Evolutionary conservation across 352 stramenopile genomes (phyloP).

Genomic region (Pythium apleroticum): DNA sequence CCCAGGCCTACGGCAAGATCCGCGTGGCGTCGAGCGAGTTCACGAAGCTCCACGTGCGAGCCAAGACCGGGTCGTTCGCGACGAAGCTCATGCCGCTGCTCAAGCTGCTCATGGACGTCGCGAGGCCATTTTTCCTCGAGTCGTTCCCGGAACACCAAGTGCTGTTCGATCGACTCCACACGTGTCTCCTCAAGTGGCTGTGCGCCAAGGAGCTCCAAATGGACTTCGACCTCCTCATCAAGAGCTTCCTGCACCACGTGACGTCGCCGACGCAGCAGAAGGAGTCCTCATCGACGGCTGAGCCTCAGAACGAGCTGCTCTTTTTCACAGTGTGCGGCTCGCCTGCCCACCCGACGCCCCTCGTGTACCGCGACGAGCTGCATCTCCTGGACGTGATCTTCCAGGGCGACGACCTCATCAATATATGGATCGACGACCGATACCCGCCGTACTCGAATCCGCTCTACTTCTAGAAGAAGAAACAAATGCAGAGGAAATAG

Average conservation of each 20-base stretch:
- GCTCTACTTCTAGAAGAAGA: constrained; percentile 45
- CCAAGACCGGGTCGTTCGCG: constrained; percentile 51
- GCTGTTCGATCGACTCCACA: constrained; percentile 54
- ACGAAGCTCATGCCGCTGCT: constrained; percentile 45
- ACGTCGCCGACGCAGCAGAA: not conserved
- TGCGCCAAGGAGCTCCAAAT: constrained; percentile 45
- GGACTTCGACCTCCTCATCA: constrained; percentile 62
- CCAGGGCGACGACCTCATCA: constrained; percentile 66
- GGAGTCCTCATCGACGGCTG: not conserved
- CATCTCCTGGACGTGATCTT: constrained; percentile 58
- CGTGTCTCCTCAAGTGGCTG: constrained; percentile 40
- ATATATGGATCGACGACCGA: constrained; percentile 72
- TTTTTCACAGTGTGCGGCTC: constrained; percentile 58
- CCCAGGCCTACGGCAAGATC: constrained; percentile 23
- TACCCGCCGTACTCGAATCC: constrained; percentile 72
- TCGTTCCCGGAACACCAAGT: constrained; percentile 57
- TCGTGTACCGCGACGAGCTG: constrained; percentile 60
- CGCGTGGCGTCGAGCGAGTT: constrained; percentile 52
- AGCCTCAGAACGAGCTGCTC: constrained; percentile 35
- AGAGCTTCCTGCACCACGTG: constrained; percentile 51
- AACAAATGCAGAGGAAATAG: not conserved
- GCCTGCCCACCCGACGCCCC: constrained; percentile 50
- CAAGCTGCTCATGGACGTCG: constrained; percentile 40
- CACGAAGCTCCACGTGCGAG: constrained; percentile 63
- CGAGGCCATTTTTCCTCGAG: constrained; percentile 40